A percentile compares a stretch with the other conserved stretches of the same genome.
phyloP scores from a whole-genome alignment of 305 asterid genomes.

The Plantago lanceolata region DNA sequence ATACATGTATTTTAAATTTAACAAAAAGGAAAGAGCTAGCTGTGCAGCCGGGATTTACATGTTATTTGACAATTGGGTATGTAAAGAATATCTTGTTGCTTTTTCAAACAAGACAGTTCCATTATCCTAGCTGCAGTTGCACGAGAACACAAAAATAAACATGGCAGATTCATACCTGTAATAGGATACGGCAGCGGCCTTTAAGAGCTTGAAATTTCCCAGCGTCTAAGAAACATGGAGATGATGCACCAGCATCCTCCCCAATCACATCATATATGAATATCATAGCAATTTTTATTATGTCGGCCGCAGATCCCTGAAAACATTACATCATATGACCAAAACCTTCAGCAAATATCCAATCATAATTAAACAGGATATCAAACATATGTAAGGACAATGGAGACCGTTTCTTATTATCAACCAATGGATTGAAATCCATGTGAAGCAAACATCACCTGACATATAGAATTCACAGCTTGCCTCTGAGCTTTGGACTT shows the following conservation, averaged over 20 bases:
- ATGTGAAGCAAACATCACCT: constrained; percentile 42
- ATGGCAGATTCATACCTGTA: constrained; percentile 53
- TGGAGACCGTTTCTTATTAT: constrained; percentile 5
- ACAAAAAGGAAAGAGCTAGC: neutral
- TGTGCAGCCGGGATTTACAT: neutral
- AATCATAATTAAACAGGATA: neutral
- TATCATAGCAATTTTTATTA: constrained; percentile 89
- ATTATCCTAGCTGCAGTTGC: constrained; percentile 11
- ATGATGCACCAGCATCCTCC: constrained; percentile 48
- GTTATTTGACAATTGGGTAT: neutral
- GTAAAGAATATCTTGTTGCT: constrained; percentile 5
- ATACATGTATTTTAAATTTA: too few relatives aligned
- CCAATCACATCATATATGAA: constrained; percentile 57
- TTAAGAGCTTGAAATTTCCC: constrained; percentile 61
- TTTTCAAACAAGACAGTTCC: constrained; percentile 15
- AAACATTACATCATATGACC: constrained; percentile 23
- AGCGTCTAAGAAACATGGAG: constrained; percentile 39
- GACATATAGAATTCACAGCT: constrained; percentile 97
- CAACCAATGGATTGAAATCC: constrained; percentile 4
- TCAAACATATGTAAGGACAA: neutral
- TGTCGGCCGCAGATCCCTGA: constrained; percentile 98
- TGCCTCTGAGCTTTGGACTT: constrained; percentile 95
- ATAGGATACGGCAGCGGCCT: constrained; percentile 82
- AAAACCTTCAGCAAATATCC: constrained; percentile 17
- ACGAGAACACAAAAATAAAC: neutral